phyloP scores from a whole-genome alignment of 257 asterid genomes.

The Ocimum tenuiflorum region DNA sequence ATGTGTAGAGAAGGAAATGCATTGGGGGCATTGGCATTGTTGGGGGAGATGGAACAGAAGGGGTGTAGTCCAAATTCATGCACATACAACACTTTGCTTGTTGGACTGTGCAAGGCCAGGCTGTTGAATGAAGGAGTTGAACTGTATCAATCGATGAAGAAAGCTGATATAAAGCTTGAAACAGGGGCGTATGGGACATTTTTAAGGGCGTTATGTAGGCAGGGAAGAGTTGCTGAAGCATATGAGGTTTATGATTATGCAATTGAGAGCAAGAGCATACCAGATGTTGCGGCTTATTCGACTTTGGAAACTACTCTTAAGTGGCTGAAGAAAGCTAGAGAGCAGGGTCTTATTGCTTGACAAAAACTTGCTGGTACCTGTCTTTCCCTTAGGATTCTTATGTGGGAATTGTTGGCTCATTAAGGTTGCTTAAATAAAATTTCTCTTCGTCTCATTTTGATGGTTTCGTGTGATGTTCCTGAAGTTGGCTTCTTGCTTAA shows the following conservation, averaged over 20 bases:
- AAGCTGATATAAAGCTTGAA: constrained; percentile 52
- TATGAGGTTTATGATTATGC: constrained; percentile 88
- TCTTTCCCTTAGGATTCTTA: constrained; percentile 5
- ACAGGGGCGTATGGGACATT: constrained; percentile 73
- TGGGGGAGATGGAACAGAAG: constrained; percentile 66
- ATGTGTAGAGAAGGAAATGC: constrained; percentile 82
- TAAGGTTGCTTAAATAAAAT: not conserved
- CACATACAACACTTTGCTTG: constrained; percentile 82
- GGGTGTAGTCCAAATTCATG: constrained; percentile 76
- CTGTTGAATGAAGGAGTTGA: constrained; percentile 62
- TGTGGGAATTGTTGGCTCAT: not conserved
- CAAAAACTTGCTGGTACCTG: constrained; percentile 16
- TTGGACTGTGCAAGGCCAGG: constrained; percentile 75
- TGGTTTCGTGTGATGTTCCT: not conserved
- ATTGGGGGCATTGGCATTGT: constrained; percentile 58
- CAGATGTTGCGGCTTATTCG: constrained; percentile 70
- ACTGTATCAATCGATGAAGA: constrained; percentile 65
- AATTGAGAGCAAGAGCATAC: constrained; percentile 79
- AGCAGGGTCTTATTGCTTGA: constrained; percentile 62
- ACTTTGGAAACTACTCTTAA: constrained; percentile 71
- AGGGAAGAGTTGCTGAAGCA: constrained; percentile 78
- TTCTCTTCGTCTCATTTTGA: not conserved
- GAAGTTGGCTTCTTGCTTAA: not conserved
- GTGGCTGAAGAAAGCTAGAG: constrained; percentile 83
- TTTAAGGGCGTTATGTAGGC: constrained; percentile 64